phyloP scores from a whole-genome alignment of 352 stramenopile species.

The Peronospora destructor region DNA sequence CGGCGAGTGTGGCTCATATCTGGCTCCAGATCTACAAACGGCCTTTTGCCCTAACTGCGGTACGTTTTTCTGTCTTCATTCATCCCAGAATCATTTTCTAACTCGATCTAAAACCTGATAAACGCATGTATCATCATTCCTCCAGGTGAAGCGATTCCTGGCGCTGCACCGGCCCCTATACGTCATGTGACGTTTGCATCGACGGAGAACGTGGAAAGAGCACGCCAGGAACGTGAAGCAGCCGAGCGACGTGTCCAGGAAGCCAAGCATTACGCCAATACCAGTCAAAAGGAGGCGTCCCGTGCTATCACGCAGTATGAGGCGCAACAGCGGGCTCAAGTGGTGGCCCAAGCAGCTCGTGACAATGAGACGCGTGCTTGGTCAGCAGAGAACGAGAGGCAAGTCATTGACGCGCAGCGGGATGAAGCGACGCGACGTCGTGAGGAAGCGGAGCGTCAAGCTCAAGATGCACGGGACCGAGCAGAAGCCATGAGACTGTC shows the following conservation, averaged over 20 bases:
- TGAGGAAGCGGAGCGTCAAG: slow-evolving; percentile 50
- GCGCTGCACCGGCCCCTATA: slow-evolving; percentile 8
- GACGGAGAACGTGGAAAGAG: slow-evolving; percentile 17
- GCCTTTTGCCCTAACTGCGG: slow-evolving; percentile 77
- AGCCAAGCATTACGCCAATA: slow-evolving; percentile 36
- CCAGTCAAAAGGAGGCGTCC: slow-evolving; percentile 36
- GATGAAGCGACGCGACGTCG: slow-evolving; percentile 40
- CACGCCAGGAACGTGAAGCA: slow-evolving; percentile 35
- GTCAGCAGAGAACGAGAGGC: slow-evolving; percentile 35
- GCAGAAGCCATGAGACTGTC: slow-evolving; percentile 54
- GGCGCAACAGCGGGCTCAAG: slow-evolving; percentile 39
- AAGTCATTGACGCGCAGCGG: slow-evolving; percentile 44
- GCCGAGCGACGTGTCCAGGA: slow-evolving; percentile 43
- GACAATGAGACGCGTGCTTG: slow-evolving; percentile 24
- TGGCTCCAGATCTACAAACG: slow-evolving; percentile 45
- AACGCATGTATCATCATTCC: slow-evolving; percentile 7
- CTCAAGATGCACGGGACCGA: slow-evolving; percentile 53
- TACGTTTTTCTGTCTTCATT: slow-evolving; percentile 19
- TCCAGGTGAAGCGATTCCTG: slow-evolving; percentile 23
- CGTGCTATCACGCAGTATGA: slow-evolving; percentile 41
- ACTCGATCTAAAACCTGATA: slow-evolving; percentile 1
- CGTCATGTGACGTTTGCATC: slow-evolving; percentile 21
- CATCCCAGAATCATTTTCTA: not conserved
- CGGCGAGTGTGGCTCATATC: slow-evolving; percentile 66
- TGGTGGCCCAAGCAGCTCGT: slow-evolving; percentile 27